Percentiles rank a stretch among this genome's conserved stretches.
Evolutionary conservation across 2,329 filamentous ascomycete genomes (phyloP).

Genomic region (Alternaria gansuensis): DNA sequence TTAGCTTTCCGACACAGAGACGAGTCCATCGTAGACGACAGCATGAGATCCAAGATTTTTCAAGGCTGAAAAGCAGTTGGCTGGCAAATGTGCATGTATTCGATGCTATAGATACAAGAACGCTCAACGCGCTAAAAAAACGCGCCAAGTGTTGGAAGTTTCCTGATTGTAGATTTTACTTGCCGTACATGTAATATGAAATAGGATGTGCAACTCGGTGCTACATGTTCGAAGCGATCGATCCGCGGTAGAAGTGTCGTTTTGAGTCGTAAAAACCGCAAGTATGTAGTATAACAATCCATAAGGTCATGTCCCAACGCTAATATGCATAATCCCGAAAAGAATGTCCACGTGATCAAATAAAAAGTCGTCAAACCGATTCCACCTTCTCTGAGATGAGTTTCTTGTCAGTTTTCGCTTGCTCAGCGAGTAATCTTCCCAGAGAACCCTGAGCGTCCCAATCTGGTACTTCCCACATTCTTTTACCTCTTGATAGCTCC

Average conservation of each 20-base stretch:
- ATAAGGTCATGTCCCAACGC: background rate
- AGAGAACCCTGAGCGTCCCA: slow-evolving; percentile 47
- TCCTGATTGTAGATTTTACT: background rate
- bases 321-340: slow-evolving; percentile 7
- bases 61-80: background rate
- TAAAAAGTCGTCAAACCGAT: slow-evolving; percentile 23
- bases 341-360: background rate
- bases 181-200: background rate
- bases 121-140: background rate
- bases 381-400: slow-evolving; percentile 25
- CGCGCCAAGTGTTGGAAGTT: background rate
- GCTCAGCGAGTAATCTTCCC: slow-evolving; percentile 29
- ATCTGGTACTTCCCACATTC: slow-evolving; percentile 44
- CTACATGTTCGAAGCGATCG: background rate
- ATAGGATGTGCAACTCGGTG: background rate
- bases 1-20: background rate
- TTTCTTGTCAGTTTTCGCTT: slow-evolving; percentile 31
- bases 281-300: slow-evolving; percentile 4
- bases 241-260: background rate
- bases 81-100: background rate
- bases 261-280: slow-evolving; percentile 2
- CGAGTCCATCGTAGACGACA: background rate
- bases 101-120: background rate
- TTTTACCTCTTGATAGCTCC: slow-evolving; percentile 26
- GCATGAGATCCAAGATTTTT: background rate